Evolutionary conservation across 257 asterid species (phyloP), one percentile per base, ranked within the genome.

Genomic region (Nicotiana benthamiana): DNA sequence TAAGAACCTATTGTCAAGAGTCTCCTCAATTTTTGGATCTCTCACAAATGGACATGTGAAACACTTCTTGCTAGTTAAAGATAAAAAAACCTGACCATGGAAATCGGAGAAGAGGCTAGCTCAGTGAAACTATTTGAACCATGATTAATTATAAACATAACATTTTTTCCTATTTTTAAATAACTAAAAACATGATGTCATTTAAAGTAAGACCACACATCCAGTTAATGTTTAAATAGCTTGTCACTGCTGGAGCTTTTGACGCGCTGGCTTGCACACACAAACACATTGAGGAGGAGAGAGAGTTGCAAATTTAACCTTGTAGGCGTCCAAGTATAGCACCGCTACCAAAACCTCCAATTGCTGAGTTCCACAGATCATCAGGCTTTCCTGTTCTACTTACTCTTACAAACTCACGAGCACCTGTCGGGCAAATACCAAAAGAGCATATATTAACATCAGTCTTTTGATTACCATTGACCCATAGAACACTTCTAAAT

Each of bases 281-380:
- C 34, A 20, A 34, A 67, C 56, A 11, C 6, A 40, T 2, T 40
- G 56, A 48, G 62, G 28, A 26, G 40, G 16, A 27, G 28, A 59
- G 66, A 72, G 36, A 36, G 24, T 43, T 18, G 32, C 77, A 46
- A 72, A 72, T 24, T 67, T 46, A 27, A 87, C 99, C 99, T 93
- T 95, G 99, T 83, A 95, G 93, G 76, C 97, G 98, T 63, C 99
- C 99, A 12, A 93, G 97, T 80, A 93, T 65, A 56, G 99, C 97
- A 54, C 99, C 99, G 17, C 97, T 89, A 75, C 92, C 91, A 80
- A 92, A 86, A 81, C 99, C 99, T 86, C 96, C 99, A 79, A 95
- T 81, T n/a, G 65, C 84, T 12, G 98, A 95, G 87, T 95, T 95
- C 27, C 92, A 76, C 83, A 93, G 85, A 89, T 95, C 98, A 80